Percentiles rank a stretch among this genome's conserved stretches.
Evolutionary conservation across 2,329 filamentous ascomycete genomes (phyloP).

Genomic region (Fusarium agapanthi): DNA sequence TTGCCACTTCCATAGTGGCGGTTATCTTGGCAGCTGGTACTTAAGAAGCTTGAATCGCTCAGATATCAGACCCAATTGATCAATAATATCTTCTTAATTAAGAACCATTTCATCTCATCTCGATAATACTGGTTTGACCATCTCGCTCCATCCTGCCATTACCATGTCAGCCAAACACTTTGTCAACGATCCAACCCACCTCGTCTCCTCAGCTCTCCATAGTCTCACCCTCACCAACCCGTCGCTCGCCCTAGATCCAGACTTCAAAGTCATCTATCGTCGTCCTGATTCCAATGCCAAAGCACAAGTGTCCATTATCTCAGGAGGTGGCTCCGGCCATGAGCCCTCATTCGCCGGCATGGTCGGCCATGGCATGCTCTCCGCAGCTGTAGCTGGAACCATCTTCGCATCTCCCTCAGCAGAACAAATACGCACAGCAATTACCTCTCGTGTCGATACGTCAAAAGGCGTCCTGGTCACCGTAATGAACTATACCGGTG

Average conservation of each 20-base stretch:
- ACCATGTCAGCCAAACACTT: conserved; percentile 79
- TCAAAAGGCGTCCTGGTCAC: conserved; percentile 83
- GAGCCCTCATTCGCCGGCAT: conserved; percentile 89
- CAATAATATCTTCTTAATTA: background rate
- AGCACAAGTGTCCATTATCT: conserved; percentile 82
- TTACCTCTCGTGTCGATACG: conserved; percentile 76
- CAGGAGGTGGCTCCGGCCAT: conserved; percentile 89
- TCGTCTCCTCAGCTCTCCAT: conserved; percentile 80
- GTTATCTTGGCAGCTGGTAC: background rate
- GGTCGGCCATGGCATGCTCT: conserved; percentile 82
- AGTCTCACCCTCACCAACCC: conserved; percentile 86
- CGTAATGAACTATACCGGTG: conserved; percentile 94
- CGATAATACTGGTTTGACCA: background rate
- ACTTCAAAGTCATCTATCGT: conserved; percentile 86
- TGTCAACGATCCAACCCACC: conserved; percentile 81
- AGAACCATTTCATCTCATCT: background rate
- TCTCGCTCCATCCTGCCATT: background rate
- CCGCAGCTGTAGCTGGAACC: conserved; percentile 84
- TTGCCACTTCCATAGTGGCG: background rate
- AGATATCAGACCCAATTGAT: background rate
- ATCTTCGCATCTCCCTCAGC: conserved; percentile 86
- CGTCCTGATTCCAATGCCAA: conserved; percentile 59
- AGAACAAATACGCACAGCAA: conserved; percentile 82
- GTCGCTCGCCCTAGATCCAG: conserved; percentile 76
- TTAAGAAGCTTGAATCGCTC: background rate